These are phyloP conservation scores for Kwoniella dejecticola DNA, from an alignment of 768 basidiomycete genomes.

Conservation along the genomic window DNA sequence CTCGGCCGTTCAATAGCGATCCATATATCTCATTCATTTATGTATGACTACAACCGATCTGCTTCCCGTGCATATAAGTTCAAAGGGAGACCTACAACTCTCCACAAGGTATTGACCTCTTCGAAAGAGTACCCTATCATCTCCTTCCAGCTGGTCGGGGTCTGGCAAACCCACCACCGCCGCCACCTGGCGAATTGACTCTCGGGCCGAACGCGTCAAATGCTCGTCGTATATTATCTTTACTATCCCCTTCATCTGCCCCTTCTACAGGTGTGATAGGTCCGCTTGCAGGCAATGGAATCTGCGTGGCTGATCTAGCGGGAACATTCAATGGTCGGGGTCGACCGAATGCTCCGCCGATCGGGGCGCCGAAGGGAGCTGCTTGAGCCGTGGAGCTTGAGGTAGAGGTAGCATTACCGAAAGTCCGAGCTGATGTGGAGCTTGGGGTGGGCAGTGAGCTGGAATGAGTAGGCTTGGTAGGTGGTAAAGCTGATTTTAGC, in stretches of 20 bases:
- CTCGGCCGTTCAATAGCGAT: too few species aligned
- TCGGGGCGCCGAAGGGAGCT: conserved; percentile 4
- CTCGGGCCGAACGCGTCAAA: conserved; percentile 54
- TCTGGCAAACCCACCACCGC: conserved; percentile 50
- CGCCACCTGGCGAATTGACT: conserved; percentile 37
- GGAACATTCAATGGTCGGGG: conserved; percentile 27
- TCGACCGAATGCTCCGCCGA: conserved; percentile 39
- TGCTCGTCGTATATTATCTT: conserved; percentile 42
- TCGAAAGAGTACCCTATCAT: background rate
- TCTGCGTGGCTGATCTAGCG: conserved; percentile 30
- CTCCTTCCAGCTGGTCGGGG: conserved; percentile 50
- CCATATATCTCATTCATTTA: too few species aligned
- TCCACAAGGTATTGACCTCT: too few species aligned
- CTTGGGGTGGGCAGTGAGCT: conserved; percentile 38
- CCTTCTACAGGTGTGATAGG: conserved; percentile 29
- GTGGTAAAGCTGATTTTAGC: conserved; percentile 63
- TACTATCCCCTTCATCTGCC: conserved; percentile 36
- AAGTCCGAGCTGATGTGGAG: conserved; percentile 14
- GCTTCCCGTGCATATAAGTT: too few species aligned
- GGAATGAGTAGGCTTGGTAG: conserved; percentile 38
- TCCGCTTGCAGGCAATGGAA: conserved; percentile 39
- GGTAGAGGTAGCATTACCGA: conserved; percentile 12
- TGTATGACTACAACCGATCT: too few species aligned
- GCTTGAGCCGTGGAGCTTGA: background rate
- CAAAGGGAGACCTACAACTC: too few species aligned